A percentile compares a stretch with the other conserved stretches of the same genome.
These are phyloP conservation scores for Urochloa ruziziensis DNA, from an alignment of 176 grass and related monocot species.

Conservation along the genomic window DNA sequence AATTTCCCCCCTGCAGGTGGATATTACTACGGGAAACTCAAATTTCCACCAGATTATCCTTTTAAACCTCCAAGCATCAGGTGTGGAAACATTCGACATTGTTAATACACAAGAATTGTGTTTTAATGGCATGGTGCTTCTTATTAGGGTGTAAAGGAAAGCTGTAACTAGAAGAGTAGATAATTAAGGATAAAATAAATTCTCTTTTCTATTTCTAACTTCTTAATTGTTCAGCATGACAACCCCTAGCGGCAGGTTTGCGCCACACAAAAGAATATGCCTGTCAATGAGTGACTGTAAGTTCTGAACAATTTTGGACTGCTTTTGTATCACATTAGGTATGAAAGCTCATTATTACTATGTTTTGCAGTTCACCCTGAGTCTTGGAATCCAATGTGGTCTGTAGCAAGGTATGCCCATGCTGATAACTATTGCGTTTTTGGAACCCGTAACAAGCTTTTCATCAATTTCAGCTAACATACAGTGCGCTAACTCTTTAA, in stretches of 20 bases:
- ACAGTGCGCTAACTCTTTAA: not conserved
- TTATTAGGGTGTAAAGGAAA: not conserved
- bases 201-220: slow-evolving; percentile 30
- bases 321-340: not conserved
- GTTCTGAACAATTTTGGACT: slow-evolving; percentile 12
- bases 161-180: not conserved
- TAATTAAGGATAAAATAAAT: not conserved
- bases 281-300: slow-evolving; percentile 99
- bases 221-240: slow-evolving; percentile 73
- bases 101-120: not conserved
- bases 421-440: not conserved
- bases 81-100: slow-evolving; percentile 30
- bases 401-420: slow-evolving; percentile 78
- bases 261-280: slow-evolving; percentile 86
- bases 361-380: slow-evolving; percentile 86
- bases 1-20: slow-evolving; percentile 54
- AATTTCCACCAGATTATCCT: slow-evolving; percentile 93
- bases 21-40: slow-evolving; percentile 98
- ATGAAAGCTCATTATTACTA: slow-evolving; percentile 14
- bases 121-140: not conserved
- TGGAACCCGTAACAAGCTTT: not conserved
- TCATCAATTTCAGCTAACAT: slow-evolving; percentile 13
- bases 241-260: slow-evolving; percentile 93
- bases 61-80: slow-evolving; percentile 98
- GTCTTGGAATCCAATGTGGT: slow-evolving; percentile 99